Percentiles rank a stretch among this genome's conserved stretches.
Conservation (phyloP, 2,329 filamentous ascomycete genomes). For the Talaromyces sp. region DNA sequence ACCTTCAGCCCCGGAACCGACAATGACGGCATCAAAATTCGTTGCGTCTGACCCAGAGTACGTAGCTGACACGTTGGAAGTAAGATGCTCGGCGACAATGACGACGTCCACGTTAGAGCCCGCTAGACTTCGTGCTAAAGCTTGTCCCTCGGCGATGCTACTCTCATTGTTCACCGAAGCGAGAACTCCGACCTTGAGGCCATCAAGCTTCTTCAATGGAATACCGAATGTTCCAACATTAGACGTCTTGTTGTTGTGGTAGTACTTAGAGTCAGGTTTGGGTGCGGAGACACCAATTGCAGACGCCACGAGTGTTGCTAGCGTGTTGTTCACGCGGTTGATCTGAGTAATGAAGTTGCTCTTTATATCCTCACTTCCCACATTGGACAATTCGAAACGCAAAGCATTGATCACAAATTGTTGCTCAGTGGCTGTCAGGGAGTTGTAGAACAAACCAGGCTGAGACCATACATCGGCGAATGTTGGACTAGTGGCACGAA, state of each 20-base stretch:
- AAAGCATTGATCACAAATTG: conserved; percentile 71
- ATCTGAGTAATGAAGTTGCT: conserved; percentile 65
- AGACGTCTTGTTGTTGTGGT: conserved; percentile 64
- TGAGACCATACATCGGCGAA: conserved; percentile 73
- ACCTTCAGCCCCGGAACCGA: conserved; percentile 52
- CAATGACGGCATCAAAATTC: conserved; percentile 50
- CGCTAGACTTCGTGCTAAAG: conserved; percentile 46
- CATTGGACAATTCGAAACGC: conserved; percentile 64
- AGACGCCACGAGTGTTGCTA: conserved; percentile 61
- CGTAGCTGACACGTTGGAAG: conserved; percentile 56
- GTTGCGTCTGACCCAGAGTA: conserved; percentile 62
- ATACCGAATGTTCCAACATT: conserved; percentile 59
- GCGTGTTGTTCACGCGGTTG: conserved; percentile 64
- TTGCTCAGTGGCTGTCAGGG: conserved; percentile 61
- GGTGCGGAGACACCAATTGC: conserved; percentile 61
- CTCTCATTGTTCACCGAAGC: conserved; percentile 43
- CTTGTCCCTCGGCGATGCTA: conserved; percentile 49
- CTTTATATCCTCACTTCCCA: conserved; percentile 57
- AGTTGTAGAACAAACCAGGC: conserved; percentile 71
- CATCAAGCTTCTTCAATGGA: conserved; percentile 58
- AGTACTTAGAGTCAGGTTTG: conserved; percentile 59
- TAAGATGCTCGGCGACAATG: conserved; percentile 60
- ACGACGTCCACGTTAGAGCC: conserved; percentile 52
- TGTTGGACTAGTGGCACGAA: conserved; percentile 58
- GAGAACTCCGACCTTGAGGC: conserved; percentile 63